These are phyloP conservation scores for Ilex asprella DNA, from an alignment of 257 asterid genomes.

Conservation along the genomic window DNA sequence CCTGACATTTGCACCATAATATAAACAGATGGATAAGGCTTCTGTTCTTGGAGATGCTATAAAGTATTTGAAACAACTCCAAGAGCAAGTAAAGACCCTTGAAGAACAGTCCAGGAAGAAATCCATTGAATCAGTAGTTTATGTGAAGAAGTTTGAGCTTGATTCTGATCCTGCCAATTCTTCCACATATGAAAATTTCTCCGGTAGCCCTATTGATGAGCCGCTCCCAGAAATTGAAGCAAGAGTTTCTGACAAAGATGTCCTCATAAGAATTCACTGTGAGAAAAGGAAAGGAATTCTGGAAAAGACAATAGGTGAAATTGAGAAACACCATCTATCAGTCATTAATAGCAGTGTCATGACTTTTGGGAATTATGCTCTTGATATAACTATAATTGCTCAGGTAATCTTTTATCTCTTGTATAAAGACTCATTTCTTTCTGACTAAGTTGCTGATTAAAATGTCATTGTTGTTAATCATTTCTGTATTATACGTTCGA, in stretches of 20 bases:
- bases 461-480: too few species aligned
- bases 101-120: constrained; percentile 58
- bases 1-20: neutral
- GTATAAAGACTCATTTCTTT: too few species aligned
- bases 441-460: too few species aligned
- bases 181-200: constrained; percentile 25
- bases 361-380: constrained; percentile 58
- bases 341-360: constrained; percentile 51
- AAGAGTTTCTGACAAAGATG: constrained; percentile 37
- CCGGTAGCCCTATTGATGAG: constrained; percentile 17
- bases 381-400: constrained; percentile 57
- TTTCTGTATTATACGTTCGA: too few species aligned
- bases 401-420: constrained; percentile 32
- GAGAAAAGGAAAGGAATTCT: constrained; percentile 58
- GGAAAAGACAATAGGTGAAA: constrained; percentile 34
- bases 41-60: constrained; percentile 82
- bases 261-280: constrained; percentile 57
- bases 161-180: constrained; percentile 19
- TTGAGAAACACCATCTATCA: constrained; percentile 55
- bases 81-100: constrained; percentile 52
- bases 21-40: constrained; percentile 72
- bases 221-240: constrained; percentile 67
- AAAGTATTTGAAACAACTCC: constrained; percentile 73
- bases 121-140: constrained; percentile 38
- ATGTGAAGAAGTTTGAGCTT: constrained; percentile 37